Evolutionary conservation across 140 eudicot species (phyloP).

Genomic region (Bidens hawaiensis): DNA sequence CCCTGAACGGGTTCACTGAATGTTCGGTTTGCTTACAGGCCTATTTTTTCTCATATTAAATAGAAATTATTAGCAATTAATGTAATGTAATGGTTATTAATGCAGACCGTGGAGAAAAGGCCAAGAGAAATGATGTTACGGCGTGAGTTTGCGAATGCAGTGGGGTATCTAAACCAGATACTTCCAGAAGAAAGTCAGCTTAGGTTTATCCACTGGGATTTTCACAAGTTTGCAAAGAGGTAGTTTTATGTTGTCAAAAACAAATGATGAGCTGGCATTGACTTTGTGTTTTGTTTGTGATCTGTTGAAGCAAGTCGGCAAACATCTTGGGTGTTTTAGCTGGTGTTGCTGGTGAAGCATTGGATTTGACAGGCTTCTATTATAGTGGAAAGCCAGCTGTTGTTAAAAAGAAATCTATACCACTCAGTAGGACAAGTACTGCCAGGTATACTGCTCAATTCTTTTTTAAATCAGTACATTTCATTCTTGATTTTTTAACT

Average conservation of each 20-base stretch:
- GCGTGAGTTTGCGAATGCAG: slow-evolving; percentile 91
- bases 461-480: too few relatives aligned
- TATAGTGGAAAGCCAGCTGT: slow-evolving; percentile 75
- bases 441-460: slow-evolving; percentile 45
- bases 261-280: neutral
- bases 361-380: slow-evolving; percentile 90
- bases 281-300: slow-evolving; percentile 25
- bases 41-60: neutral
- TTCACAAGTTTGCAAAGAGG: slow-evolving; percentile 97
- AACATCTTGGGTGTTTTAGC: slow-evolving; percentile 95
- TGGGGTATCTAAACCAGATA: slow-evolving; percentile 90
- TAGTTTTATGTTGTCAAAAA: slow-evolving; percentile 17
- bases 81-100: neutral
- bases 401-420: slow-evolving; percentile 50
- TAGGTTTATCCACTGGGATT: slow-evolving; percentile 96
- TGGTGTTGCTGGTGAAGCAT: slow-evolving; percentile 91
- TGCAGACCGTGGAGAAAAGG: slow-evolving; percentile 95
- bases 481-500: too few relatives aligned
- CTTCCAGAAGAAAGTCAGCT: slow-evolving; percentile 79
- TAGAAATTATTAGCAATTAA: slow-evolving; percentile 4
- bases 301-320: slow-evolving; percentile 76
- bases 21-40: too few relatives aligned
- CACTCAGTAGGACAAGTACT: slow-evolving; percentile 74
- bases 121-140: slow-evolving; percentile 97
- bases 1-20: too few relatives aligned